Evolutionary conservation across 2,329 filamentous ascomycete species (phyloP), one percentile per base, ranked within the genome.

Genomic region (Hansfordia pulvinata): DNA sequence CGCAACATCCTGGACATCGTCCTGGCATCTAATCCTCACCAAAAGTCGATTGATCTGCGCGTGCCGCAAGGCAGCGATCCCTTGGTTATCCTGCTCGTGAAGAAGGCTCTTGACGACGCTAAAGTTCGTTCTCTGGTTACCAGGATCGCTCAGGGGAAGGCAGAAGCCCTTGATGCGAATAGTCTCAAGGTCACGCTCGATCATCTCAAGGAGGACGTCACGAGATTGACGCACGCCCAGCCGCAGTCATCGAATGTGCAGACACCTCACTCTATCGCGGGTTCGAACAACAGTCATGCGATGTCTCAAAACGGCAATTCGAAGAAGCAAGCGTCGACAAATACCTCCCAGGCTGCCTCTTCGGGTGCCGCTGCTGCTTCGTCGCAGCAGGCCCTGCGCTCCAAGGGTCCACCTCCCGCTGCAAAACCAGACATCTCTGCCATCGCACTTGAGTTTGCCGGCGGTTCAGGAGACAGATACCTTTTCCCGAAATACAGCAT

Each of bases 401-500:
- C 69, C 5, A 76, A 74, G 37, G 70, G 68, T 0, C 69, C 68
- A 2, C 58, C 64, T 2, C 62, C 62, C 11, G 43, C 47, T 2
- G 47, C 52, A 8, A 73, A 68, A 37, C 65, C 66, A 15, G 75
- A 76, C 30, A 64, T 76, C 22, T 64, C 71, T 2, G 72, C 73
- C n/a, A 58, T 80, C 10, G 68, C 77, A 1, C 68, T 84, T 33
- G 76, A 82, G 37, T 82, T 83, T 46, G 47, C 58, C 5, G 66
- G 67, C 24, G 74, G 74, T 18, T 71, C 59, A 3, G 79, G 78
- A 23, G 81, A 88, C 46, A 69, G 80, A 15, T 86, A 81, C 44
- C 54, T 83, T 25, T 86, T 90, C 35, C 82, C 82, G 3, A 80
- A 76, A 37, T 77, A 80, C 44, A 80, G 76, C 48, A 76, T 88